These are phyloP conservation scores for Clohesyomyces aquaticus DNA, from an alignment of 495 filamentous ascomycete genomes.

Conservation along the genomic window DNA sequence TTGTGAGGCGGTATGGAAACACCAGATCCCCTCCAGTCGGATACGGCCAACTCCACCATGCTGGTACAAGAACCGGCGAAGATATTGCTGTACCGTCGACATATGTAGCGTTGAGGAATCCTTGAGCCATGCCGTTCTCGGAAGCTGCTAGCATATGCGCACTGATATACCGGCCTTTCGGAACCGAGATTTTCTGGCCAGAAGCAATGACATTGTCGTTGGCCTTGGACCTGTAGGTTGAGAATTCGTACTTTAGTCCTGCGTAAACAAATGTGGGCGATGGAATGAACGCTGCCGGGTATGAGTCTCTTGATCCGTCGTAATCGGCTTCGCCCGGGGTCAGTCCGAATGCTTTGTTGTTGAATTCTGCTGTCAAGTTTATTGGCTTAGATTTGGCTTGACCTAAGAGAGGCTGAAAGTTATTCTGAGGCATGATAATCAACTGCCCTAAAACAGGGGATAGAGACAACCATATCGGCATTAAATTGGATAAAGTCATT, in stretches of 20 bases:
- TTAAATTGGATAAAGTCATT: no score
- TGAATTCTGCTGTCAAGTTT: not conserved
- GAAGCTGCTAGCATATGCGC: slow-evolving; percentile 55
- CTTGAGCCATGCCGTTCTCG: slow-evolving; percentile 51
- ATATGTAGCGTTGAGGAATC: slow-evolving; percentile 54
- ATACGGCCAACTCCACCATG: slow-evolving; percentile 56
- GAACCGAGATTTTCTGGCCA: slow-evolving; percentile 51
- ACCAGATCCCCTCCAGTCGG: slow-evolving; percentile 56
- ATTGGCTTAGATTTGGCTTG: slow-evolving; percentile 7
- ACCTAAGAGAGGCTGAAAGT: slow-evolving; percentile 10
- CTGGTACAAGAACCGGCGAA: slow-evolving; percentile 52
- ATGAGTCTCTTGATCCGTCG: slow-evolving; percentile 51
- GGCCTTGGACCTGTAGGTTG: slow-evolving; percentile 51
- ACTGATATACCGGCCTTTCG: slow-evolving; percentile 49
- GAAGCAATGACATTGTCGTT: slow-evolving; percentile 53
- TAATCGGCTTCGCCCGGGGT: slow-evolving; percentile 47
- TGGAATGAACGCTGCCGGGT: slow-evolving; percentile 52
- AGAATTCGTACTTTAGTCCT: slow-evolving; percentile 54
- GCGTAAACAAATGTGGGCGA: slow-evolving; percentile 49
- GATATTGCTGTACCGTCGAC: slow-evolving; percentile 50
- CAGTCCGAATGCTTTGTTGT: slow-evolving; percentile 6
- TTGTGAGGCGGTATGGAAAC: slow-evolving; percentile 55
- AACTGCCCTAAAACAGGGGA: slow-evolving; percentile 4
- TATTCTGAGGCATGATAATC: slow-evolving; percentile 17
- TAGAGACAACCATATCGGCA: not conserved